phyloP scores from a whole-genome alignment of 2,329 filamentous ascomycete genomes.

The Colletotrichum viniferum region DNA sequence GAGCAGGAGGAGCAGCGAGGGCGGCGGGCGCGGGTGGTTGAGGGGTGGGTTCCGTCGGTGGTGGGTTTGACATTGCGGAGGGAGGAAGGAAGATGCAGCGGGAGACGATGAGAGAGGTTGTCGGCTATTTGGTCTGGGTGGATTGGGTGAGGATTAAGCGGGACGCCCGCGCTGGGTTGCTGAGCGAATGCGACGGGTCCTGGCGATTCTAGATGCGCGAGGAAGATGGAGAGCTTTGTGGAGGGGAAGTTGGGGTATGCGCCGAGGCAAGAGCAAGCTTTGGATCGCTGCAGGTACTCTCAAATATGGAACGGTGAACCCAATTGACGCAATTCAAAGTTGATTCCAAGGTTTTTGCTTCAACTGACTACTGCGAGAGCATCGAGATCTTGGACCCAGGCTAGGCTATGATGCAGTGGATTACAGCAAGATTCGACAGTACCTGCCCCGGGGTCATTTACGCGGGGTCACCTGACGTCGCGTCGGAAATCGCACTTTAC shows the following conservation, averaged over 20 bases:
- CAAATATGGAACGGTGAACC: neutral
- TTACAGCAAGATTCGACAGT: neutral
- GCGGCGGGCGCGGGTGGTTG: conserved; percentile 15
- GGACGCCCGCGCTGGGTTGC: neutral
- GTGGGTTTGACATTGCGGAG: conserved; percentile 13
- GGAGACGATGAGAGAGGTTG: neutral
- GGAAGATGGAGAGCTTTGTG: neutral
- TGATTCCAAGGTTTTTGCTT: neutral
- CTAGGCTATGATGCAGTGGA: neutral
- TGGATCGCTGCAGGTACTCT: neutral
- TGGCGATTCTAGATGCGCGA: neutral
- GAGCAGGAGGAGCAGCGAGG: conserved; percentile 21
- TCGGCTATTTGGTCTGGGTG: neutral
- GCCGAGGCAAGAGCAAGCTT: neutral
- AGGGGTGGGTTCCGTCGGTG: neutral
- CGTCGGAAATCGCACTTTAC: conserved; percentile 25
- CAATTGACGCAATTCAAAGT: neutral
- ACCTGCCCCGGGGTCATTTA: neutral
- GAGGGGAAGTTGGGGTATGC: neutral
- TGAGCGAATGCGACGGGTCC: neutral
- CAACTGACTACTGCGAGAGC: neutral
- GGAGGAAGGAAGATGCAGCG: neutral
- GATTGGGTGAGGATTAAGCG: neutral
- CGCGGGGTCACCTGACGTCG: conserved; percentile 44
- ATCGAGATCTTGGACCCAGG: neutral